phyloP scores from a whole-genome alignment of 306 rosid genomes.

The Glycyrrhiza uralensis region DNA sequence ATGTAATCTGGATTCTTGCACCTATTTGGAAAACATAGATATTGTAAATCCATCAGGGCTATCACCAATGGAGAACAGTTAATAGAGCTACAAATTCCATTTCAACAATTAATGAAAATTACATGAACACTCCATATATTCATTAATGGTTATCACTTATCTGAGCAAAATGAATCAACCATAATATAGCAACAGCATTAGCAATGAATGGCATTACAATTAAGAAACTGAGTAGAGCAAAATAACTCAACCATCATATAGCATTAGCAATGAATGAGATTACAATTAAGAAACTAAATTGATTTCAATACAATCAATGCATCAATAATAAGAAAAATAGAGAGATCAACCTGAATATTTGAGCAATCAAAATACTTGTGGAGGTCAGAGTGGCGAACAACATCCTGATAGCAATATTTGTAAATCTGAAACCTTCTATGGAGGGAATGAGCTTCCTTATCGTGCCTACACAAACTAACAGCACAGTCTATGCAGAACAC shows the following conservation, averaged over 20 bases:
- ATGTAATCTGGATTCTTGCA: neutral
- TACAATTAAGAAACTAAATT: neutral
- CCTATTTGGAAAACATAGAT: neutral
- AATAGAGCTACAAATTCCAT: neutral
- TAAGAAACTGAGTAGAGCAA: neutral
- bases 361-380: slow-evolving; percentile 76
- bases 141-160: neutral
- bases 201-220: neutral
- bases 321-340: neutral
- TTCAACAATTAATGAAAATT: neutral
- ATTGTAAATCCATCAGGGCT: neutral
- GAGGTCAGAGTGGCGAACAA: slow-evolving; percentile 62
- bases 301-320: neutral
- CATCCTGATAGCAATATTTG: slow-evolving; percentile 71
- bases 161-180: neutral
- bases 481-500: slow-evolving; percentile 72
- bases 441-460: slow-evolving; percentile 48
- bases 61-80: neutral
- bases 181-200: neutral
- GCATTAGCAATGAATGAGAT: neutral
- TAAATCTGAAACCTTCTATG: slow-evolving; percentile 69
- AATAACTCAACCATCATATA: neutral
- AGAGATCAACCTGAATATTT: slow-evolving; percentile 63
- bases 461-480: slow-evolving; percentile 59
- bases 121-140: neutral